A percentile compares a stretch with the other conserved stretches of the same genome.
These are phyloP conservation scores for Suillus discolor DNA, from an alignment of 768 basidiomycete genomes.

Conservation along the genomic window DNA sequence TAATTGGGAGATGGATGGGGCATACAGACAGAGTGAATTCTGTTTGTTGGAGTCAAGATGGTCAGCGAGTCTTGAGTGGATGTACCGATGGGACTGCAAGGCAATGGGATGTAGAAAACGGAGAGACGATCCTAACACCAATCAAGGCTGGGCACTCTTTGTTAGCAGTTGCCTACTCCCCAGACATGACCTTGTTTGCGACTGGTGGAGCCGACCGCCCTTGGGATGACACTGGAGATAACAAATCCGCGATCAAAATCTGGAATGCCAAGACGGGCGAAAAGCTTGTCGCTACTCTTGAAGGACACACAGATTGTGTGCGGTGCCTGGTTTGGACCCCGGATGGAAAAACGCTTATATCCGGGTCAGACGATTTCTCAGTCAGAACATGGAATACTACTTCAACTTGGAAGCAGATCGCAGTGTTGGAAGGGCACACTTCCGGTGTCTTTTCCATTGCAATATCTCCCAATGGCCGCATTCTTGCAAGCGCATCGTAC, in stretches of 20 bases:
- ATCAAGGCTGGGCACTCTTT: too few relatives aligned
- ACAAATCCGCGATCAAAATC: not conserved
- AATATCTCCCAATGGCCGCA: too few relatives aligned
- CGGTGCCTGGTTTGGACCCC: not conserved
- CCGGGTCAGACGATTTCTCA: not conserved
- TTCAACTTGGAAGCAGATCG: too few relatives aligned
- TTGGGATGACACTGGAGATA: too few relatives aligned
- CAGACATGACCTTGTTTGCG: too few relatives aligned
- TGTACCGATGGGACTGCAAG: not conserved
- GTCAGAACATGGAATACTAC: not conserved
- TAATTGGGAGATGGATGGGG: not conserved
- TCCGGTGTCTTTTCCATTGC: fast-evolving
- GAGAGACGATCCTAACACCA: not conserved
- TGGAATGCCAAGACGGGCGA: not conserved
- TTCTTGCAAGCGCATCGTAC: too few relatives aligned
- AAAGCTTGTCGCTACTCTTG: not conserved
- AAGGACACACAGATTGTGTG: not conserved
- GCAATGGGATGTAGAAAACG: not conserved
- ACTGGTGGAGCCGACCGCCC: too few relatives aligned
- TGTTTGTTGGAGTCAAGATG: not conserved
- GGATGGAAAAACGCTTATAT: not conserved
- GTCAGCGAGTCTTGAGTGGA: not conserved
- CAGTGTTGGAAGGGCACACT: too few relatives aligned
- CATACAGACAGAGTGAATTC: not conserved
- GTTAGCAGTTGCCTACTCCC: too few relatives aligned